A percentile compares a stretch with the other conserved stretches of the same genome.
phyloP scores from a whole-genome alignment of 1,284 basidiomycete genomes.

The Cutaneotrichosporon dermatis region DNA sequence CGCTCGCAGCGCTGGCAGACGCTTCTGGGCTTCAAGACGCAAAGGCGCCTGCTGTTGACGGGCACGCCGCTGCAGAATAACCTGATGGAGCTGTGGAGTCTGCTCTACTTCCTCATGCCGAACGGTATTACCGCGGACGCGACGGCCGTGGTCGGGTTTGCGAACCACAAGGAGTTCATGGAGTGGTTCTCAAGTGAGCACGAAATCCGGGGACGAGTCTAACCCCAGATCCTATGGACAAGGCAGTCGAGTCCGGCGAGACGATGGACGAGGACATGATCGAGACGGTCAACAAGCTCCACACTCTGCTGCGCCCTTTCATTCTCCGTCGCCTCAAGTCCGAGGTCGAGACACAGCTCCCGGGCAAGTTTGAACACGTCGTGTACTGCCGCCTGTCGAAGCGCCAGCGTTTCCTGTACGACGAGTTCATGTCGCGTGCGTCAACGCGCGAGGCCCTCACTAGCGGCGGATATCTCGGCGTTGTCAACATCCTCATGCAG shows the following conservation, averaged over 20 bases:
- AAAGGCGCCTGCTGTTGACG: conserved; percentile 79
- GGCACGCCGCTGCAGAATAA: conserved; percentile 96
- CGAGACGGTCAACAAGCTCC: conserved; percentile 82
- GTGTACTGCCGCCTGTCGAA: conserved; percentile 89
- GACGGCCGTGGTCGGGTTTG: conserved; percentile 69
- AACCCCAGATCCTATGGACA: conserved; percentile 76
- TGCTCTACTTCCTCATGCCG: conserved; percentile 94
- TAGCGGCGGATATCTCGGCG: conserved; percentile 72
- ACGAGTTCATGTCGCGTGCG: conserved; percentile 94
- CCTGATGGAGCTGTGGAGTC: conserved; percentile 88
- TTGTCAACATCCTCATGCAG: conserved; percentile 97
- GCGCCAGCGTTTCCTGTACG: conserved; percentile 92
- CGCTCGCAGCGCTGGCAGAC: conserved; percentile 93
- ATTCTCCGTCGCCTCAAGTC: conserved; percentile 89
- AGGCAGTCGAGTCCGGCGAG: conserved; percentile 83
- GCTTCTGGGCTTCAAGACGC: conserved; percentile 87
- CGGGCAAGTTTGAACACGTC: conserved; percentile 91
- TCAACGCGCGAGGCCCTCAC: conserved; percentile 80
- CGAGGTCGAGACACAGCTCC: conserved; percentile 93
- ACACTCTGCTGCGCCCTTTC: conserved; percentile 88
- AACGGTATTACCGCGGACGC: conserved; percentile 53
- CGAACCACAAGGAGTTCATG: conserved; percentile 87
- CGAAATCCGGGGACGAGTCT: neutral
- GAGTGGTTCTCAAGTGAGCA: conserved; percentile 94
- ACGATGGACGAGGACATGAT: conserved; percentile 76